Evolutionary conservation across 1,284 basidiomycete genomes (phyloP).

Genomic region (Papiliotrema flavescens): DNA sequence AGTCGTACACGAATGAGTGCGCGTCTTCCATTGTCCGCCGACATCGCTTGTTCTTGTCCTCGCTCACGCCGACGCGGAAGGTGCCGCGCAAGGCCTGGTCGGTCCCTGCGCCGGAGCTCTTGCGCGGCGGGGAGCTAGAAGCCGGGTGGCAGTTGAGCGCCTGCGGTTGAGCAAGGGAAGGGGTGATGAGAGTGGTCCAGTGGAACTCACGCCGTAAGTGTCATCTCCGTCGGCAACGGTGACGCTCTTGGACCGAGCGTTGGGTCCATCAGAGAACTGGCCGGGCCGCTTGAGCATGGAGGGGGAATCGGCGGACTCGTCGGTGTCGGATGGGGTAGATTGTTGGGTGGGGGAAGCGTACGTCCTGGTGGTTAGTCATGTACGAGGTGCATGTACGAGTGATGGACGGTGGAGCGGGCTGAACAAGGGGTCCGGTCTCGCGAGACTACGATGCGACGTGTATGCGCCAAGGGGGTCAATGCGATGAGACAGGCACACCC

Average conservation of each 20-base stretch:
- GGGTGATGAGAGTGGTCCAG: neutral
- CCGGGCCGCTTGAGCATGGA: slow-evolving; percentile 28
- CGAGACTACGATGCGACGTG: too few relatives aligned
- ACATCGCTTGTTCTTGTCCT: slow-evolving; percentile 77
- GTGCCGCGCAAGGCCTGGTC: slow-evolving; percentile 50
- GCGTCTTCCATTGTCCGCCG: slow-evolving; percentile 96
- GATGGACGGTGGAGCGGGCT: too few relatives aligned
- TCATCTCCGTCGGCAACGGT: slow-evolving; percentile 66
- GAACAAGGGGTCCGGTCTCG: too few relatives aligned
- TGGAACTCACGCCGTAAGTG: slow-evolving; percentile 66
- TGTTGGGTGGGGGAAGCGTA: slow-evolving; percentile 2
- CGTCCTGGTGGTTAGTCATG: neutral
- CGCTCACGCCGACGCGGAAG: slow-evolving; percentile 77
- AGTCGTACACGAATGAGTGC: slow-evolving; percentile 93
- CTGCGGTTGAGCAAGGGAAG: slow-evolving; percentile 5
- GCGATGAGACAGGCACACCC: too few relatives aligned
- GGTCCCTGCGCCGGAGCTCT: neutral
- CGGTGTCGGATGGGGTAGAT: slow-evolving; percentile 2
- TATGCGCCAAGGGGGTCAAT: too few relatives aligned
- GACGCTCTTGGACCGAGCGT: slow-evolving; percentile 72
- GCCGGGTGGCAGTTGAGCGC: slow-evolving; percentile 31
- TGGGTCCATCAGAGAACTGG: slow-evolving; percentile 47
- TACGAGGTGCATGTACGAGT: too few relatives aligned
- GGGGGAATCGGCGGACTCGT: slow-evolving; percentile 12
- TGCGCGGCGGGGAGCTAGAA: neutral